Conservation (phyloP, 129 eudicot species). For the Chrysanthemum makinoi region DNA sequence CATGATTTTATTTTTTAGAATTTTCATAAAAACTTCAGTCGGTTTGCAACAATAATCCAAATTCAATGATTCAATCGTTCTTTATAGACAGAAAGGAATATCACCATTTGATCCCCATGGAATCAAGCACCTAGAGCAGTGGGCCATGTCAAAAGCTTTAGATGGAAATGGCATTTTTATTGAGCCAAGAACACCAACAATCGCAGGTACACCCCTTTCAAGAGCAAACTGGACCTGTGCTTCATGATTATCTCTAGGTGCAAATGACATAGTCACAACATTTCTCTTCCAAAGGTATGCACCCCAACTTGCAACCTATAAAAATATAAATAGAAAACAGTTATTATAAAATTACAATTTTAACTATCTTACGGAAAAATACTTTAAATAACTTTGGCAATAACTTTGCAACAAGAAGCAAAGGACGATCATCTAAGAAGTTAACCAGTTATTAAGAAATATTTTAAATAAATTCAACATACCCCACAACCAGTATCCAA, state of each 20-base stretch:
- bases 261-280: conserved; percentile 94
- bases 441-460: conserved; percentile 15
- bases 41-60: conserved; percentile 5
- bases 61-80: conserved; percentile 3
- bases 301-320: conserved; percentile 99
- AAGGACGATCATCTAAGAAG: neutral
- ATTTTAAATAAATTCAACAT: conserved; percentile 31
- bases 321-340: neutral
- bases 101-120: conserved; percentile 95
- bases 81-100: conserved; percentile 3
- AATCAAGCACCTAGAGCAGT: conserved; percentile 93
- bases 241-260: conserved; percentile 92
- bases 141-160: conserved; percentile 92
- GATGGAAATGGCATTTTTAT: conserved; percentile 90
- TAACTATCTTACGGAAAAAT: neutral
- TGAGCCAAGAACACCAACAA: conserved; percentile 95
- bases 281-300: conserved; percentile 92
- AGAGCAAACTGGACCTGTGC: conserved; percentile 99
- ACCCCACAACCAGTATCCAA: conserved; percentile 99
- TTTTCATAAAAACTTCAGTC: neutral
- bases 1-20: neutral
- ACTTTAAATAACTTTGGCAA: no score
- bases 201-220: conserved; percentile 97
- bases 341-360: neutral
- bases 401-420: conserved; percentile 1